A percentile compares a stretch with the other conserved stretches of the same genome.
phyloP scores from a whole-genome alignment of 2,329 filamentous ascomycete species.

The Claviceps capensis region DNA sequence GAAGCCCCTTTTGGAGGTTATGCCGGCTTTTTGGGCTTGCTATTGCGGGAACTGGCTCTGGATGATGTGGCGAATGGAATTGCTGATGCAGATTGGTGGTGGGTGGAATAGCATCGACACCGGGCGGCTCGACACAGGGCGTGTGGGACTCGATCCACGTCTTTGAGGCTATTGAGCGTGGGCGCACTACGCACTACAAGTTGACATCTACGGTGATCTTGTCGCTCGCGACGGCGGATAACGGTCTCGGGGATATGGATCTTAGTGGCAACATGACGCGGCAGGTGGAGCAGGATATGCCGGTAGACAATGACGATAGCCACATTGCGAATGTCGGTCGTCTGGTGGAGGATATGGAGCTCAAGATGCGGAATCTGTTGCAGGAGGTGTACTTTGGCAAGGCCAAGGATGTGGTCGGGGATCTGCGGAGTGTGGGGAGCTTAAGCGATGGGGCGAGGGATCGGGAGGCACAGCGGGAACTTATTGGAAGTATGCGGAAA shows the following conservation, averaged over 20 bases:
- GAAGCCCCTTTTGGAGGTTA: no score
- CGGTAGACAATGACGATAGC: conserved; percentile 77
- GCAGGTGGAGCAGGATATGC: conserved; percentile 83
- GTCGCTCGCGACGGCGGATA: conserved; percentile 52
- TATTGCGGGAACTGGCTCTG: no score
- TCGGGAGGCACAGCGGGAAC: conserved; percentile 72
- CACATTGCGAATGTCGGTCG: conserved; percentile 93
- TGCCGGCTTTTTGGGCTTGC: no score
- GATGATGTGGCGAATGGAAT: no score
- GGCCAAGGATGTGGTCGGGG: conserved; percentile 94
- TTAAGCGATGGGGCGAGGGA: conserved; percentile 77
- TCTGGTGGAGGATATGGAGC: conserved; percentile 97
- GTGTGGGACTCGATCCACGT: conserved; percentile 99
- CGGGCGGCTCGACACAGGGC: conserved; percentile 53
- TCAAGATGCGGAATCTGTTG: conserved; percentile 96
- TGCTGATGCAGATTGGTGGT: no score
- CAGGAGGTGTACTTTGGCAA: conserved; percentile 99
- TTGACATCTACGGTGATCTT: conserved; percentile 94
- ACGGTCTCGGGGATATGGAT: conserved; percentile 68
- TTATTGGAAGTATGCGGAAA: conserved; percentile 54
- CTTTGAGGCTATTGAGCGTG: conserved; percentile 89
- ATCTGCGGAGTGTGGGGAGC: conserved; percentile 73
- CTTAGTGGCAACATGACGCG: conserved; percentile 96
- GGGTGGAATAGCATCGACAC: conserved; percentile 43
- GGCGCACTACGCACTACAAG: conserved; percentile 89